These are phyloP conservation scores for Athelia psychrophila DNA, from an alignment of 1,284 basidiomycete genomes.

Conservation along the genomic window DNA sequence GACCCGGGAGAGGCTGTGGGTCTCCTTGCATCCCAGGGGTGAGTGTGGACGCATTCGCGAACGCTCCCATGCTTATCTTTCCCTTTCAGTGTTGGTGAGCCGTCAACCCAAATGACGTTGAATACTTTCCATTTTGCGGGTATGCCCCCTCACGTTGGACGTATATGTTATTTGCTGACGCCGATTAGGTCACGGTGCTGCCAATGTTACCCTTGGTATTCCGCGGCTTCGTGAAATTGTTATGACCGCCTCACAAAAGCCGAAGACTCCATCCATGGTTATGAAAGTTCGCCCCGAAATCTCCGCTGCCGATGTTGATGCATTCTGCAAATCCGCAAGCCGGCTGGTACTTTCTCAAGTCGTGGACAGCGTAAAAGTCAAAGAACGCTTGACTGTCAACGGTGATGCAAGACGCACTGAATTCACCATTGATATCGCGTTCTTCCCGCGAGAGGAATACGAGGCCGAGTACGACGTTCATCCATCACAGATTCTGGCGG, in stretches of 20 bases:
- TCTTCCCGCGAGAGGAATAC: conserved; percentile 91
- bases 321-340: conserved; percentile 91
- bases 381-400: conserved; percentile 73
- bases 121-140: conserved; percentile 99
- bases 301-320: conserved; percentile 56
- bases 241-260: conserved; percentile 97
- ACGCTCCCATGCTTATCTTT: conserved; percentile 8
- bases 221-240: conserved; percentile 98
- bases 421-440: conserved; percentile 81
- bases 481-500: conserved; percentile 70
- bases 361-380: conserved; percentile 83
- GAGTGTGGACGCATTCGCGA: conserved; percentile 20
- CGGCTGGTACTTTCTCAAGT: conserved; percentile 88
- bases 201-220: conserved; percentile 99
- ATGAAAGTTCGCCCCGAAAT: conserved; percentile 68
- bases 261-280: conserved; percentile 98
- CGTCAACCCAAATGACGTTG: conserved; percentile 99
- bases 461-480: conserved; percentile 82
- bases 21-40: conserved; percentile 97
- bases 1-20: conserved; percentile 99
- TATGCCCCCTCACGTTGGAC: conserved; percentile 28
- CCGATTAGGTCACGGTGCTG: conserved; percentile 91
- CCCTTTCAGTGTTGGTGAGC: conserved; percentile 84
- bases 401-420: conserved; percentile 73
- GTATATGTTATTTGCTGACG: conserved; percentile 6